Evolutionary conservation across 1,139 yeast species (phyloP).

Genomic region (Pichia sp.): DNA sequence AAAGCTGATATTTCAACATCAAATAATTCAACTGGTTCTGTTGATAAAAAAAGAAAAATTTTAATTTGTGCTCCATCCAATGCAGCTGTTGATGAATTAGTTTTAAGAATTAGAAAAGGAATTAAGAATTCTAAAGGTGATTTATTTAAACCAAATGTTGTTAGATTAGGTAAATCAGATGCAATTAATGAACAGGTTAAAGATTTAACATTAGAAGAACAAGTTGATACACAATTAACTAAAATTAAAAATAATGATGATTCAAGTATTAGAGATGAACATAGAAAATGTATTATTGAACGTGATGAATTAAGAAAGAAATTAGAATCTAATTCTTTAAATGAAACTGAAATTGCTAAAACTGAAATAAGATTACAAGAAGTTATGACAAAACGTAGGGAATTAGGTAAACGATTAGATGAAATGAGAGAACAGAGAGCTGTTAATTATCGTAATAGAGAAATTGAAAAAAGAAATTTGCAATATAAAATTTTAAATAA

Average conservation of each 20-base stretch:
- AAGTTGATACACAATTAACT: constrained; percentile 61
- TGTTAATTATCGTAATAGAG: constrained; percentile 66
- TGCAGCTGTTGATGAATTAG: constrained; percentile 97
- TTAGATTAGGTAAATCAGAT: constrained; percentile 88
- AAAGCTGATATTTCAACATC: constrained; percentile 1
- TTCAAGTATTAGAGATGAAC: constrained; percentile 42
- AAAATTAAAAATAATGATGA: constrained; percentile 35
- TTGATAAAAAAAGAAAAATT: constrained; percentile 38
- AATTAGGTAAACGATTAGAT: constrained; percentile 68
- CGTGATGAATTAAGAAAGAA: constrained; percentile 44
- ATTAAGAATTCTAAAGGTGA: constrained; percentile 54
- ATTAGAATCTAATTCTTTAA: constrained; percentile 31
- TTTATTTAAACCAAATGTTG: constrained; percentile 60
- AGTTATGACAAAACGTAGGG: constrained; percentile 55
- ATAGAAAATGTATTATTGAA: constrained; percentile 45
- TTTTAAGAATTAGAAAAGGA: constrained; percentile 76
- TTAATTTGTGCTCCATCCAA: constrained; percentile 97
- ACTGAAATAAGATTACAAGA: constrained; percentile 48
- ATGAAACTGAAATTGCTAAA: constrained; percentile 38
- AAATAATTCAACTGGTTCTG: constrained; percentile 2
- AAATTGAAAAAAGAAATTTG: constrained; percentile 66
- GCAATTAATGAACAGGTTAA: constrained; percentile 79
- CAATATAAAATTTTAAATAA: constrained; percentile 66
- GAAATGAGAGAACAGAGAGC: constrained; percentile 69
- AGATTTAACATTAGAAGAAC: constrained; percentile 81